Conservation (phyloP, 805 yeast species). For the Saccharomycopsis guyanensis region DNA sequence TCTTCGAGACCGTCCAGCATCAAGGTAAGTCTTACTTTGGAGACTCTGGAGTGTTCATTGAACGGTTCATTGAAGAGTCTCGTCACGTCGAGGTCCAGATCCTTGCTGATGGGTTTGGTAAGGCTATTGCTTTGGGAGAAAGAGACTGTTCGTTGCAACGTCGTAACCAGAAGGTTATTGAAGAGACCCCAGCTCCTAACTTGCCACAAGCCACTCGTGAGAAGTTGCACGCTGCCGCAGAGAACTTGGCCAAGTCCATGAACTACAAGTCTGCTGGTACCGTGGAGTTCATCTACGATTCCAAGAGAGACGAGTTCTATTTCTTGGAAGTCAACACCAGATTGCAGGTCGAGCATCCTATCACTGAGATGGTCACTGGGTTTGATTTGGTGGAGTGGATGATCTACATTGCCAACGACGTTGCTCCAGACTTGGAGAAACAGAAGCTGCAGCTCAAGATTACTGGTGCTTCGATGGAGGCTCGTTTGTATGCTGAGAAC, state of each 20-base stretch:
- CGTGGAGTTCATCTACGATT: conserved; percentile 90
- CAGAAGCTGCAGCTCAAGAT: conserved; percentile 42
- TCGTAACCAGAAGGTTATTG: conserved; percentile 92
- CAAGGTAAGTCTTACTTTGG: conserved; percentile 92
- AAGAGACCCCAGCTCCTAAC: conserved; percentile 97
- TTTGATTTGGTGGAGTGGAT: conserved; percentile 96
- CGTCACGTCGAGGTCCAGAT: conserved; percentile 96
- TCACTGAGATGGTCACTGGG: conserved; percentile 93
- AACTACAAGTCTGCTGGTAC: conserved; percentile 97
- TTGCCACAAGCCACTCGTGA: conserved; percentile 73
- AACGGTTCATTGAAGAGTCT: conserved; percentile 89
- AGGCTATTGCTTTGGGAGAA: conserved; percentile 91
- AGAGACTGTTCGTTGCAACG: conserved; percentile 97
- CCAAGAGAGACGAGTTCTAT: conserved; percentile 79
- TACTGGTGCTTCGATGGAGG: conserved; percentile 93
- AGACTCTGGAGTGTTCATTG: conserved; percentile 91
- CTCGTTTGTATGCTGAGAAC: conserved; percentile 92
- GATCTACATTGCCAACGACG: conserved; percentile 85
- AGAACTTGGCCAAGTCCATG: conserved; percentile 71
- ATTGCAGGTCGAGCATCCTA: conserved; percentile 95
- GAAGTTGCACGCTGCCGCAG: conserved; percentile 76
- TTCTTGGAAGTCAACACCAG: conserved; percentile 95
- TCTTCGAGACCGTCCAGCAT: conserved; percentile 85
- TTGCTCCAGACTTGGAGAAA: conserved; percentile 65
- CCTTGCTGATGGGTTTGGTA: conserved; percentile 92